These are phyloP conservation scores for Phytomonas serpens DNA, from an alignment of 208 protist species.

Conservation along the genomic window DNA sequence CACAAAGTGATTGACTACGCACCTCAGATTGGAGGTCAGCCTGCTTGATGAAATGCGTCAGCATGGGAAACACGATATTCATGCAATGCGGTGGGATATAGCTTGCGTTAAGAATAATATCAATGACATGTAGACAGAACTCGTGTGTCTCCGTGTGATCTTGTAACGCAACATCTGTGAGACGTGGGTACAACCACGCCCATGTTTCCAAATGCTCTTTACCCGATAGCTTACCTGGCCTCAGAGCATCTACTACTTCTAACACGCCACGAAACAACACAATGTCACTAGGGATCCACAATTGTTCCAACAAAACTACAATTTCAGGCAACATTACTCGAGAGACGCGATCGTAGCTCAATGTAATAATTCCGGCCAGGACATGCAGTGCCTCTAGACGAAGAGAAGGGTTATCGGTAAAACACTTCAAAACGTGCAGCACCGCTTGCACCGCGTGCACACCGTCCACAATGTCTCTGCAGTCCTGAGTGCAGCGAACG, in stretches of 20 bases:
- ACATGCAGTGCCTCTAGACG: conserved; percentile 84
- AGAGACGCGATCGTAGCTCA: conserved; percentile 81
- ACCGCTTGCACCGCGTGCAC: conserved; percentile 77
- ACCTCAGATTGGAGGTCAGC: conserved; percentile 81
- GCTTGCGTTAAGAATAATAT: conserved; percentile 78
- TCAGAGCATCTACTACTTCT: conserved; percentile 81
- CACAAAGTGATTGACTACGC: conserved; percentile 75
- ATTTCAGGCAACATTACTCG: conserved; percentile 82
- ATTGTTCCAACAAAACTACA: conserved; percentile 81
- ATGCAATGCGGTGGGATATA: conserved; percentile 89
- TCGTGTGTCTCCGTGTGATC: conserved; percentile 78
- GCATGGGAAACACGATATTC: conserved; percentile 75
- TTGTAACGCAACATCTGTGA: conserved; percentile 85
- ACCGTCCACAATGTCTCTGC: conserved; percentile 75
- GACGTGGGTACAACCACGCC: conserved; percentile 87
- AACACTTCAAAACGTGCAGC: conserved; percentile 66
- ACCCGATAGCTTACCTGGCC: conserved; percentile 81
- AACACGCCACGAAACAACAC: conserved; percentile 76
- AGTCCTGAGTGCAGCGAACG: conserved; percentile 70
- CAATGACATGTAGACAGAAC: conserved; percentile 83
- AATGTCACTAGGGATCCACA: conserved; percentile 78
- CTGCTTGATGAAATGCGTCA: conserved; percentile 80
- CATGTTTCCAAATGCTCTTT: conserved; percentile 88
- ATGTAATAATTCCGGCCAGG: conserved; percentile 64
- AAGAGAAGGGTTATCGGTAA: conserved; percentile 61